phyloP scores from a whole-genome alignment of 305 asterid species.

The Plantago coronopus region DNA sequence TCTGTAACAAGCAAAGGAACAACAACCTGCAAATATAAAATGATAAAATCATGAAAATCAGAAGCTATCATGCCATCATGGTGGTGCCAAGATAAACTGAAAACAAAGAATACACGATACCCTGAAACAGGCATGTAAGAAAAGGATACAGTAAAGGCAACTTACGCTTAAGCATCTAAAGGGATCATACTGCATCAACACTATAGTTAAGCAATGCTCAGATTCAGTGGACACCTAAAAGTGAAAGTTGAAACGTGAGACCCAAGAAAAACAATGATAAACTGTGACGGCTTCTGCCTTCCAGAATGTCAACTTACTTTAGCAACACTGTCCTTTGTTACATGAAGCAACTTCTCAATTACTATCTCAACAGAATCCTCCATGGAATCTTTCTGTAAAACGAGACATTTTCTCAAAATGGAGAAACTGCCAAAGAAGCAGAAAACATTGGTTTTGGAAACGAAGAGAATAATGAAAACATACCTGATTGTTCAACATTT shows the following conservation, averaged over 20 bases:
- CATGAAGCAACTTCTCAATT: constrained; percentile 83
- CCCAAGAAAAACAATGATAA: constrained; percentile 4
- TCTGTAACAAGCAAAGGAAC: constrained; percentile 91
- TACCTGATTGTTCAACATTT: constrained; percentile 97
- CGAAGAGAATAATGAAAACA: constrained; percentile 21
- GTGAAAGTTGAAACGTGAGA: constrained; percentile 26
- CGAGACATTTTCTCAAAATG: constrained; percentile 14
- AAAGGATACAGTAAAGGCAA: constrained; percentile 12
- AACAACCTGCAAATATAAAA: constrained; percentile 58
- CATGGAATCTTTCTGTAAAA: constrained; percentile 72
- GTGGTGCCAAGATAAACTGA: not conserved
- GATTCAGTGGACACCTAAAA: constrained; percentile 79
- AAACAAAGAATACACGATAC: not conserved
- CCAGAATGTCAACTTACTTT: constrained; percentile 50
- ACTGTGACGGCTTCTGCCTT: constrained; percentile 19
- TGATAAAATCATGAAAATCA: constrained; percentile 17
- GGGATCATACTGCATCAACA: constrained; percentile 76
- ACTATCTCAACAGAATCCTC: constrained; percentile 94
- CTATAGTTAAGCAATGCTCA: constrained; percentile 77
- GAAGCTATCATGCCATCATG: constrained; percentile 3
- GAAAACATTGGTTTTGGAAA: constrained; percentile 13
- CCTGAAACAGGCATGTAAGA: not conserved
- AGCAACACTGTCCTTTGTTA: constrained; percentile 61
- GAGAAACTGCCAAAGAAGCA: constrained; percentile 13
- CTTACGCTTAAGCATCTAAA: constrained; percentile 94